These are phyloP conservation scores for Blastocystis sp. DNA, from an alignment of 352 stramenopile genomes.

Conservation along the genomic window DNA sequence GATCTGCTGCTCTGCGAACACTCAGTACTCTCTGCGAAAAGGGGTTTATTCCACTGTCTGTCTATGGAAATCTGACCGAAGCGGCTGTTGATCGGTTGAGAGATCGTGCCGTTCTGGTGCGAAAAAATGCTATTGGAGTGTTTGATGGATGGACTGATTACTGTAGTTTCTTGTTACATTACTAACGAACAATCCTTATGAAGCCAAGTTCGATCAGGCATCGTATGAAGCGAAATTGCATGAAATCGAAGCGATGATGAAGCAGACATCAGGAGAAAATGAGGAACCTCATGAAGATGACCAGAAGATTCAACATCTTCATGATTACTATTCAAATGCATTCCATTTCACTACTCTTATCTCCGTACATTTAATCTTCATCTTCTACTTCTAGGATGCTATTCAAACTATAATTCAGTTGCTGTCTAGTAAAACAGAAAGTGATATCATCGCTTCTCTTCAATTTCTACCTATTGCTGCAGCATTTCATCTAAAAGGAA, in stretches of 20 bases:
- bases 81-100: conserved; percentile 80
- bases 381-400: conserved; percentile 68
- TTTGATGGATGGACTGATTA: neutral
- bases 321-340: conserved; percentile 83
- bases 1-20: conserved; percentile 81
- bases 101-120: conserved; percentile 84
- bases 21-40: conserved; percentile 76
- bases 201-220: conserved; percentile 75
- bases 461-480: conserved; percentile 84
- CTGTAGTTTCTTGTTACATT: conserved; percentile 74
- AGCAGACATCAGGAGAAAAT: conserved; percentile 63
- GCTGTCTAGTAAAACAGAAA: conserved; percentile 76
- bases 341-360: conserved; percentile 83
- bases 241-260: conserved; percentile 63
- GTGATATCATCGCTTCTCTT: conserved; percentile 84
- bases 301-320: conserved; percentile 71
- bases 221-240: conserved; percentile 64
- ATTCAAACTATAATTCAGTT: conserved; percentile 77
- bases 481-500: conserved; percentile 78
- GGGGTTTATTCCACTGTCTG: conserved; percentile 74
- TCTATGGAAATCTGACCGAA: conserved; percentile 69
- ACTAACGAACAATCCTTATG: conserved; percentile 86
- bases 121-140: conserved; percentile 70
- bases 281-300: conserved; percentile 71
- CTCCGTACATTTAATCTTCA: neutral